These are phyloP conservation scores for Pseudohalonectria lignicola DNA, from an alignment of 2,329 filamentous ascomycete genomes.

Conservation along the genomic window DNA sequence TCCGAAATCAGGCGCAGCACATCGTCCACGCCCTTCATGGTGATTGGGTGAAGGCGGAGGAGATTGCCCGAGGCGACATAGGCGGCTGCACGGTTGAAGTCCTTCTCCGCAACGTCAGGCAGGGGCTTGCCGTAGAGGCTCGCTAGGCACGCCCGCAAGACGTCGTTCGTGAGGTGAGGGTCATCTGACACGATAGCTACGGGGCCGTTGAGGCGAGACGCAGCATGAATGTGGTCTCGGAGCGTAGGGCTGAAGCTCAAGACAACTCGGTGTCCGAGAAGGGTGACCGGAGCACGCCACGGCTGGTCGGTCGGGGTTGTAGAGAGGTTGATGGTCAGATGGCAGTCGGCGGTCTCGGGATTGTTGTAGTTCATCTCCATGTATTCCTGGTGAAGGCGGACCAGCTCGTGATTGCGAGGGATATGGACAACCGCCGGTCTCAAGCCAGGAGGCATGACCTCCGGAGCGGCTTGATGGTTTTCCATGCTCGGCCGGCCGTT, in stretches of 20 bases:
- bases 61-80: not conserved
- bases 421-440: not conserved
- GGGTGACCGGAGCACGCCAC: constrained; percentile 2
- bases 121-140: constrained; percentile 10
- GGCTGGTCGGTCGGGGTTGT: not conserved
- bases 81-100: not conserved
- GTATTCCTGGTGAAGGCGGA: not conserved
- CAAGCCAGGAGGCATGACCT: not conserved
- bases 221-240: constrained; percentile 1
- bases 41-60: not conserved
- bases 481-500: not conserved
- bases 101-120: constrained; percentile 1
- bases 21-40: constrained; percentile 4
- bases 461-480: not conserved
- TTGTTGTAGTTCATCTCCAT: constrained; percentile 5
- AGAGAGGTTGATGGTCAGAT: constrained; percentile 7
- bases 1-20: constrained; percentile 3
- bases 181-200: constrained; percentile 4
- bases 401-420: not conserved
- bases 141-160: constrained; percentile 6
- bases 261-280: constrained; percentile 10
- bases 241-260: constrained; percentile 10
- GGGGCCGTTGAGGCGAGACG: not conserved
- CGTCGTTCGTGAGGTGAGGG: constrained; percentile 6
- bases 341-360: constrained; percentile 8